A percentile compares a stretch with the other conserved stretches of the same genome.
Evolutionary conservation across 305 asterid genomes (phyloP).

Genomic region (Petunia hybrid): DNA sequence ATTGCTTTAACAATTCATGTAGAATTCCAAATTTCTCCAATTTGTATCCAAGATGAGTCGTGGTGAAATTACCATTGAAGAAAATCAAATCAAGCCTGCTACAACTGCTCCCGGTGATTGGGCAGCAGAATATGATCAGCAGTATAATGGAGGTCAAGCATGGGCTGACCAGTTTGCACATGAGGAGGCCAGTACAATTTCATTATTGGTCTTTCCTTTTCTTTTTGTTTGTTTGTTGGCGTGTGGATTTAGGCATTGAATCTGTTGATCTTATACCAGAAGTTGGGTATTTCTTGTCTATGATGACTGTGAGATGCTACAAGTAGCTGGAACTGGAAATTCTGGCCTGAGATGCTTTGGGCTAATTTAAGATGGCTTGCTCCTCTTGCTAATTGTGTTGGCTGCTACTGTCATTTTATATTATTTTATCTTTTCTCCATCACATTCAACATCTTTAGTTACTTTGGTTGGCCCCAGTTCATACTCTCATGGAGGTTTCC

Average conservation of each 20-base stretch:
- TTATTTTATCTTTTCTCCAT: no score
- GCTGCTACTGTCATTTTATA: neutral
- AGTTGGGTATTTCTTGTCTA: neutral
- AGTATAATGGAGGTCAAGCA: constrained; percentile 76
- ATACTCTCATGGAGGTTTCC: neutral
- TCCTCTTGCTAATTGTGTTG: neutral
- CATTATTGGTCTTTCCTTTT: neutral
- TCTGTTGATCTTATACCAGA: constrained; percentile 8
- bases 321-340: constrained; percentile 4
- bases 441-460: no score
- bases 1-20: constrained; percentile 36
- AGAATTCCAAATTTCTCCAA: constrained; percentile 98
- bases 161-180: constrained; percentile 95
- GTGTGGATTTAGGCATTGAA: constrained; percentile 14
- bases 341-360: neutral
- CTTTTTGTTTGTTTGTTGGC: neutral
- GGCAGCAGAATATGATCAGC: constrained; percentile 93
- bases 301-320: constrained; percentile 25
- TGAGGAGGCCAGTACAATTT: constrained; percentile 73
- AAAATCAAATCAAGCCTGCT: constrained; percentile 88
- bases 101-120: constrained; percentile 85
- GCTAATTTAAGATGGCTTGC: neutral
- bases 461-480: no score
- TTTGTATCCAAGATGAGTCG: constrained; percentile 99
- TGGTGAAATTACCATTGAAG: constrained; percentile 93